Evolutionary conservation across 2,329 filamentous ascomycete genomes (phyloP).

Genomic region (Ilyonectria mors-panacis): DNA sequence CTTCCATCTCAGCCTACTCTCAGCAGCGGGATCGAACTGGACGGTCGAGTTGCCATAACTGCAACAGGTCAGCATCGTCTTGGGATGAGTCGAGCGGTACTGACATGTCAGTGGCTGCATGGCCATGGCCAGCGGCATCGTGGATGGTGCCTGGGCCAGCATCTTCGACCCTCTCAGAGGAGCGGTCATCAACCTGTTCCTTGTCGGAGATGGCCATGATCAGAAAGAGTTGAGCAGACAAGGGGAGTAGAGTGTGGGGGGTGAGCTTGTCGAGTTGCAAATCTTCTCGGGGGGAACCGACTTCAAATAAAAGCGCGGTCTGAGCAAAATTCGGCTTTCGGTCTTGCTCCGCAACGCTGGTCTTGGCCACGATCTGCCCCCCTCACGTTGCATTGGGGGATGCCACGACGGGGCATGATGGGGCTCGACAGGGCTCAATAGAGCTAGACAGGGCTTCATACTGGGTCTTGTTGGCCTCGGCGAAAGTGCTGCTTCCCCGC

Average conservation of each 20-base stretch:
- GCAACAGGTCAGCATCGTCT: constrained; percentile 11
- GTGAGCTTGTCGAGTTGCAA: constrained; percentile 24
- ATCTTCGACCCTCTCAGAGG: constrained; percentile 41
- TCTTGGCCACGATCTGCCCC: constrained; percentile 30
- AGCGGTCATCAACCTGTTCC: constrained; percentile 41
- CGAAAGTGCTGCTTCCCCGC: constrained; percentile 25
- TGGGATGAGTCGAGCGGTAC: constrained; percentile 11
- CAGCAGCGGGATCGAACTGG: constrained; percentile 58
- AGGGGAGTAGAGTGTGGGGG: background rate
- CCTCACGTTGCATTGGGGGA: constrained; percentile 36
- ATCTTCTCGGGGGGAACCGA: constrained; percentile 30
- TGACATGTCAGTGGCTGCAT: constrained; percentile 45
- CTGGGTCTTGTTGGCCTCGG: constrained; percentile 21
- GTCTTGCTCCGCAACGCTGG: constrained; percentile 39
- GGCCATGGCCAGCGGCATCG: constrained; percentile 43
- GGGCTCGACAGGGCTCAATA: constrained; percentile 16
- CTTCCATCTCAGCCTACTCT: constrained; percentile 72
- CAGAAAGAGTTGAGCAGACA: constrained; percentile 5
- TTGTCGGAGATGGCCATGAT: constrained; percentile 42
- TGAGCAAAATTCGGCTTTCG: constrained; percentile 38
- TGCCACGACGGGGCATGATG: constrained; percentile 6
- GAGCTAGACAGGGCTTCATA: background rate
- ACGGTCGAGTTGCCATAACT: constrained; percentile 47
- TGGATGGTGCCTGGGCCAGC: constrained; percentile 28
- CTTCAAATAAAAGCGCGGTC: constrained; percentile 37